Conservation (phyloP, 78 protist genomes). For the Protostelium mycophagum region DNA sequence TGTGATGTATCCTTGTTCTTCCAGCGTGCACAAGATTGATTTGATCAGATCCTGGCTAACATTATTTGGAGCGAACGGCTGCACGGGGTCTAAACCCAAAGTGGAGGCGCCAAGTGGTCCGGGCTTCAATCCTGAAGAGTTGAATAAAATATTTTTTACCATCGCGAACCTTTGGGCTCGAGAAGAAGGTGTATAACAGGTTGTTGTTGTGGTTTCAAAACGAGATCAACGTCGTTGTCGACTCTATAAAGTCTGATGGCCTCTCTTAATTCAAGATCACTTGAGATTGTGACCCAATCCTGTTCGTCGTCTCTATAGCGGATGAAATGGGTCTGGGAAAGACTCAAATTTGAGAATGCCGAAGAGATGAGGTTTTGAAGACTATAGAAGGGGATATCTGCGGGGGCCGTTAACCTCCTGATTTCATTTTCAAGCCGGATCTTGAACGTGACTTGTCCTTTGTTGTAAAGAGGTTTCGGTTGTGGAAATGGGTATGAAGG, state of each 20-base stretch:
- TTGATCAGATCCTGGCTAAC: not conserved
- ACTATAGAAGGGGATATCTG: not conserved
- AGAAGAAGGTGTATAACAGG: not conserved
- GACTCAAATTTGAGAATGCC: not conserved
- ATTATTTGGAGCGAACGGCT: not conserved
- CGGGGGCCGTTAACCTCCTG: not conserved
- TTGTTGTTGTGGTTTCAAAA: not conserved
- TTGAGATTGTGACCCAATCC: not conserved
- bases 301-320: not conserved
- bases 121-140: not conserved
- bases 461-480: too few species aligned
- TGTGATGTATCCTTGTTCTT: not conserved
- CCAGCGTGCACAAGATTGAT: not conserved
- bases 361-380: not conserved
- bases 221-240: not conserved
- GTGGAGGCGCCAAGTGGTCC: not conserved
- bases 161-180: not conserved
- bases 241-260: not conserved
- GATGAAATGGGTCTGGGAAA: not conserved
- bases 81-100: not conserved
- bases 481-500: too few species aligned
- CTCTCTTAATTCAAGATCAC: not conserved
- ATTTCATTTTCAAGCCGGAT: not conserved
- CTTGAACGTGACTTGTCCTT: not conserved
- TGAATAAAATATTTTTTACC: too few species aligned